Base-by-base conservation (phyloP, 2,329 filamentous ascomycete species). In the Neofusicoccum cordaticola region DNA sequence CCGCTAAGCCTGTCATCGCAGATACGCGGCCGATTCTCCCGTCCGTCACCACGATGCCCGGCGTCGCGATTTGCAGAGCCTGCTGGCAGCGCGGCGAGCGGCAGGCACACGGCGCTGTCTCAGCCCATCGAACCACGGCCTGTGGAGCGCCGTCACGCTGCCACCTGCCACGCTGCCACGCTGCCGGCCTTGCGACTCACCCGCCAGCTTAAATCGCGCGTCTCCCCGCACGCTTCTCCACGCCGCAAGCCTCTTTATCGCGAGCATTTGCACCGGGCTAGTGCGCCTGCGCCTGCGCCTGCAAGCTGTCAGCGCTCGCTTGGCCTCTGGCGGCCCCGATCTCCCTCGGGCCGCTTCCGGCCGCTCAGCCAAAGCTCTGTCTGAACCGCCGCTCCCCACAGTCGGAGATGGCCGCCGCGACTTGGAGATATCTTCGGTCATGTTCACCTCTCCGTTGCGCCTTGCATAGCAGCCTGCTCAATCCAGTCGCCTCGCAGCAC, bases 311-410 rank as follows among this genome's bases (percentile, higher is more conserved):
- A 57, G 41, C 53, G 35, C 52, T 42, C 35, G 47, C 47, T 50
- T 50, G 47, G 31, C 19, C 5, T 3, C 13, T 42, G 39, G 34
- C 44, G 53, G 7, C 22, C 19, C 39, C 39, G 53, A 57, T 57
- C 53, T 17, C 53, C 22, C 53, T 57, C 53, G 53, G 53, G 53
- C 53, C 53, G 53, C 53, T 57, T 57, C 53, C 53, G 39, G 53
- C 53, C 53, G 53, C 22, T 44, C 12, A 44, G 53, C 39, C 53
- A 13, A 31, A 31, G 37, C 39, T 44, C 37, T 44, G 7, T 34
- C 15, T 35, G n/a, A 39, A 53, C 35, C 50, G 8, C 35, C 37
- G 52, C 7, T 9, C 2, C 11, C 17, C 15, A 44, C 3, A 31
- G 3, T 19, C 39, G 53, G 53, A 57, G 53, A 44, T 45, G 53